These are phyloP conservation scores for Umbellularia californica DNA, from an alignment of 164 flowering plant species.

Conservation along the genomic window DNA sequence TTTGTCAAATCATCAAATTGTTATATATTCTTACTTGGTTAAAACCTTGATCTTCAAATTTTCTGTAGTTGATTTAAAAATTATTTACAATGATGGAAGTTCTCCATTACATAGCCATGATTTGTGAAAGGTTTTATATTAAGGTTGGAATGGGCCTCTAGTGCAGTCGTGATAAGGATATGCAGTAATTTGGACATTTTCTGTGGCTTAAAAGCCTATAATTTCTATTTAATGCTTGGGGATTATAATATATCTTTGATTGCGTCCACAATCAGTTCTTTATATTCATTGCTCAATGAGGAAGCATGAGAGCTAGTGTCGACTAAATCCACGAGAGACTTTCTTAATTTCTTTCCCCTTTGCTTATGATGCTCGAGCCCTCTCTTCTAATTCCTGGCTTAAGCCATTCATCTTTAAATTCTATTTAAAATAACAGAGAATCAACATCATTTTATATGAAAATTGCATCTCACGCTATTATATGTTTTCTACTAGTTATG, in stretches of 20 bases:
- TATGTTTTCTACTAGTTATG: too few relatives aligned
- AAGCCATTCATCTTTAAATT: not conserved
- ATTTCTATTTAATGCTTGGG: not conserved
- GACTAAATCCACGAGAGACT: too few relatives aligned
- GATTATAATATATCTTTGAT: not conserved
- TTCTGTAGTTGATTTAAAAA: not conserved
- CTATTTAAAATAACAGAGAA: too few relatives aligned
- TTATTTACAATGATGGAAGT: not conserved
- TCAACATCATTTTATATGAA: too few relatives aligned
- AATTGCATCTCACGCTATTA: too few relatives aligned
- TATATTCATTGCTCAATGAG: not conserved
- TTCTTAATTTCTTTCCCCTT: too few relatives aligned
- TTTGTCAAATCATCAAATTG: not conserved
- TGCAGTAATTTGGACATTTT: not conserved
- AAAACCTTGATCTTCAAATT: not conserved
- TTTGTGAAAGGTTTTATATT: too few relatives aligned
- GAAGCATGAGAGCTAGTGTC: not conserved
- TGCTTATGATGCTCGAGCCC: not conserved
- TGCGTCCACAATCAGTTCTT: not conserved
- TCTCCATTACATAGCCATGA: not conserved
- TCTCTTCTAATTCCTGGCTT: not conserved
- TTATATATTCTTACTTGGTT: not conserved
- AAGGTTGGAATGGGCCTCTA: not conserved
- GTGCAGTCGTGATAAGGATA: not conserved
- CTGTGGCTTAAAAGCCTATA: not conserved